Evolutionary conservation across 192 early-diverging fungal species (phyloP), one percentile per base, ranked within the genome.

Genomic region (Haplosporangium gracile): DNA sequence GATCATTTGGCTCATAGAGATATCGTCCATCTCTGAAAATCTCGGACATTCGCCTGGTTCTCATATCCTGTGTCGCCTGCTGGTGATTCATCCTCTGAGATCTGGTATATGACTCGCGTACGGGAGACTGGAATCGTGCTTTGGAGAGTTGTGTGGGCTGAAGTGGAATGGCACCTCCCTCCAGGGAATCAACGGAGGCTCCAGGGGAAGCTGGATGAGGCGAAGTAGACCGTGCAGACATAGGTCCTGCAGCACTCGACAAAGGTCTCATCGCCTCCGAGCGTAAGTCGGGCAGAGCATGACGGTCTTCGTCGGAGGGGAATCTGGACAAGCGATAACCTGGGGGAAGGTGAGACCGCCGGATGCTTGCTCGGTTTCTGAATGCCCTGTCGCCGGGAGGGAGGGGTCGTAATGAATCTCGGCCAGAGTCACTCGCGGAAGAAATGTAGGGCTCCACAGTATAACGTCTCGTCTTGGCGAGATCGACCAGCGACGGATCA

Each of bases 1-100:
- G 38, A 1, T 34, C 49, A 43, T 24, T 68, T 11, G 84, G 75
- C 18, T 74, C 70, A 49, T 86, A 86, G 22, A 86, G 70, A 68
- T 86, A 86, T 6, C 77, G 70, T 16, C 84, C 84, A 68, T 86
- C 84, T 38, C 76, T 80, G 55, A 86, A 86, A 36, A 86, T 80
- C 24, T 86, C 84, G 20, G 84, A 86, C 84, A 86, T 86, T 6
- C 84, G 57, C 24, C 84, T 76, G 0, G 13, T 81, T 57, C 84
- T 24, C 15, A 80, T 43, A 45, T 81, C 84, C 0, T 57, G 70
- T 10, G 72, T 70, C 11, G 24, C 57, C 29, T 86, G 84, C 34
- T 86, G 84, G 29, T 86, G 84, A 18, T 71, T 78, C 84, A 86
- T 80, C 24, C 84, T 32, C 40, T 86, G 75, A 51, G 74, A 69